These are phyloP conservation scores for Dothideomycetidae sp. DNA, from an alignment of 2,329 filamentous ascomycete species.

Conservation along the genomic window DNA sequence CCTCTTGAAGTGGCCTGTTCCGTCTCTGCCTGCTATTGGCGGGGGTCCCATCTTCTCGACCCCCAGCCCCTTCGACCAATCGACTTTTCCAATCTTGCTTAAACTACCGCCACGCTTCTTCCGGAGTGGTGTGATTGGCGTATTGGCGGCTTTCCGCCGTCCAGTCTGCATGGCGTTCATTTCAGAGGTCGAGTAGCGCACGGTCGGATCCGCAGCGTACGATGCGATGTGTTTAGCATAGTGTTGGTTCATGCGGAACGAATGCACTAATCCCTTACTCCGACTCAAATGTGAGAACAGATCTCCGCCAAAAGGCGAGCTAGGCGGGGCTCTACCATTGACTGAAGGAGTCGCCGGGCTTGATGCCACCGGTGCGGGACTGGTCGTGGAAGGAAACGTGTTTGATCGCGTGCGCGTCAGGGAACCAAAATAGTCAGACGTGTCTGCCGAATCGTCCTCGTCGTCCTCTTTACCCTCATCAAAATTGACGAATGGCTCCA, in stretches of 20 bases:
- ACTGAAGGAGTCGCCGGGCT: slow-evolving; percentile 1
- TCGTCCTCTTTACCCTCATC: slow-evolving; percentile 49
- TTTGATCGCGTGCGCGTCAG: slow-evolving; percentile 32
- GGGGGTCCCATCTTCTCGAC: background rate
- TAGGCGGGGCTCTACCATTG: background rate
- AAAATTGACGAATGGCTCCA: slow-evolving; percentile 44
- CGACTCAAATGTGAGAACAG: slow-evolving; percentile 55
- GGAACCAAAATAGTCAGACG: slow-evolving; percentile 22
- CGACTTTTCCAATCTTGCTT: slow-evolving; percentile 11
- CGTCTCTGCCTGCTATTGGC: background rate
- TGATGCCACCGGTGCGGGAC: slow-evolving; percentile 6
- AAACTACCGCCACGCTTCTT: slow-evolving; percentile 25
- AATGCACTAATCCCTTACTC: slow-evolving; percentile 49
- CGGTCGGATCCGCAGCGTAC: slow-evolving; percentile 47
- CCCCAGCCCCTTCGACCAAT: slow-evolving; percentile 7
- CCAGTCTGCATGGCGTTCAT: slow-evolving; percentile 49
- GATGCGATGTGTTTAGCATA: slow-evolving; percentile 35
- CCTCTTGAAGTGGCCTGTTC: background rate
- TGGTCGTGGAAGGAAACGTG: slow-evolving; percentile 34
- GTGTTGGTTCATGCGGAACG: slow-evolving; percentile 52
- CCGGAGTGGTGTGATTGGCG: slow-evolving; percentile 53
- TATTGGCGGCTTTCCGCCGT: slow-evolving; percentile 49
- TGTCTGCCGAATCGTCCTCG: slow-evolving; percentile 31
- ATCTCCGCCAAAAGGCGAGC: slow-evolving; percentile 17
- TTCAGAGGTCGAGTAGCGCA: slow-evolving; percentile 47